Evolutionary conservation across 2,329 filamentous ascomycete species (phyloP).

Genomic region (Diaporthe vaccinii): DNA sequence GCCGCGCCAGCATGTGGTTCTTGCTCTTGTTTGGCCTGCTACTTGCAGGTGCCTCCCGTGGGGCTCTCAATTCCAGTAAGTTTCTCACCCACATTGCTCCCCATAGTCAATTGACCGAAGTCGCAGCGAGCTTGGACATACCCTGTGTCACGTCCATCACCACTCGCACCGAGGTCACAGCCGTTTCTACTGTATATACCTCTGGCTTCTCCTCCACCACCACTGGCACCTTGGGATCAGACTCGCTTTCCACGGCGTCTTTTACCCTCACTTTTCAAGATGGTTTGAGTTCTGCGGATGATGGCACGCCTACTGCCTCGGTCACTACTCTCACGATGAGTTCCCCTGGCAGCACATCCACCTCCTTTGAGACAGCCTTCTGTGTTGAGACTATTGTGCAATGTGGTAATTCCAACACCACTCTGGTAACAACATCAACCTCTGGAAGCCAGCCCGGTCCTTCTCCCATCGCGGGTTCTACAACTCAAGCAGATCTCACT

Average conservation of each 20-base stretch:
- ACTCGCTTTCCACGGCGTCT: not conserved
- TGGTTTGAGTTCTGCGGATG: not conserved
- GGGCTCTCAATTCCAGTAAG: not conserved
- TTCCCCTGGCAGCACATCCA: not conserved
- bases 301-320: not conserved
- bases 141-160: not conserved
- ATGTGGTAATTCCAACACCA: not conserved
- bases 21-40: constrained; percentile 3
- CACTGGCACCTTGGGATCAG: not conserved
- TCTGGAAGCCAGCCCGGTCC: not conserved
- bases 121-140: not conserved
- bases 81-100: not conserved
- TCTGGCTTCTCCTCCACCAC: not conserved
- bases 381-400: not conserved
- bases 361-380: not conserved
- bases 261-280: not conserved
- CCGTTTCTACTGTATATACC: not conserved
- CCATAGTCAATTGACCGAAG: not conserved
- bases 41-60: not conserved
- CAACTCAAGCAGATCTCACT: not conserved
- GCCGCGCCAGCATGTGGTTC: not conserved
- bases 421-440: not conserved
- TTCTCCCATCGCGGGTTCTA: not conserved
- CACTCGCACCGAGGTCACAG: not conserved
- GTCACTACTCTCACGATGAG: not conserved